Evolutionary conservation across 2,329 filamentous ascomycete species (phyloP).

Genomic region (Purpureocillium takamizusanense): DNA sequence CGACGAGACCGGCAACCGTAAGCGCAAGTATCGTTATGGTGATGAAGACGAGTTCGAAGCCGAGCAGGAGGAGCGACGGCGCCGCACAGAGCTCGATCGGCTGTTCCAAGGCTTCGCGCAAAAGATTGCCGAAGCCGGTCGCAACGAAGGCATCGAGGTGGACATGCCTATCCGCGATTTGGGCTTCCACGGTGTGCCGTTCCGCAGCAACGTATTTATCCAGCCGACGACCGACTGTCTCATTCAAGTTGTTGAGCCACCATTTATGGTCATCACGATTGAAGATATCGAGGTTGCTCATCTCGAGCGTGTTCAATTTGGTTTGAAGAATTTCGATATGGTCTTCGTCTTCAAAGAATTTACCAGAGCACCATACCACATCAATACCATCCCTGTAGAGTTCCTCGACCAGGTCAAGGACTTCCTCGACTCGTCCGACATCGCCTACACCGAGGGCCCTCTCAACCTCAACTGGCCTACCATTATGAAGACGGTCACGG

Average conservation of each 20-base stretch:
- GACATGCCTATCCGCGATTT: slow-evolving; percentile 96
- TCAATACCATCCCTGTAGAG: slow-evolving; percentile 98
- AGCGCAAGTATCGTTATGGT: slow-evolving; percentile 93
- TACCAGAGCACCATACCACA: slow-evolving; percentile 76
- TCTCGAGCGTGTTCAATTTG: slow-evolving; percentile 91
- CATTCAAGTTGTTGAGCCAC: slow-evolving; percentile 92
- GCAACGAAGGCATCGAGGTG: slow-evolving; percentile 82
- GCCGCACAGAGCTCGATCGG: slow-evolving; percentile 84
- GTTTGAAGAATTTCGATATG: slow-evolving; percentile 97
- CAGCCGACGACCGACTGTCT: slow-evolving; percentile 95
- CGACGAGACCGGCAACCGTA: slow-evolving; percentile 95
- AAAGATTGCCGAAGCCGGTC: slow-evolving; percentile 93
- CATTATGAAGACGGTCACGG: slow-evolving; percentile 98
- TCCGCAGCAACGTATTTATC: slow-evolving; percentile 89
- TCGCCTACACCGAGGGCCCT: slow-evolving; percentile 87
- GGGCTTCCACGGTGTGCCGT: slow-evolving; percentile 92
- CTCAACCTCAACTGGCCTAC: slow-evolving; percentile 98
- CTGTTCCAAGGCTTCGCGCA: slow-evolving; percentile 95
- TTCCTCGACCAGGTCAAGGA: slow-evolving; percentile 93
- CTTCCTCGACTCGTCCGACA: slow-evolving; percentile 92
- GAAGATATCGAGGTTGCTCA: slow-evolving; percentile 96
- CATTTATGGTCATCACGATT: slow-evolving; percentile 90
- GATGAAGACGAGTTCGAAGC: slow-evolving; percentile 98
- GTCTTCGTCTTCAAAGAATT: slow-evolving; percentile 99
- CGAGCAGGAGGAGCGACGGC: slow-evolving; percentile 90